Evolutionary conservation across 164 flowering plant species (phyloP).

Genomic region (Cinnamomum micranthum): DNA sequence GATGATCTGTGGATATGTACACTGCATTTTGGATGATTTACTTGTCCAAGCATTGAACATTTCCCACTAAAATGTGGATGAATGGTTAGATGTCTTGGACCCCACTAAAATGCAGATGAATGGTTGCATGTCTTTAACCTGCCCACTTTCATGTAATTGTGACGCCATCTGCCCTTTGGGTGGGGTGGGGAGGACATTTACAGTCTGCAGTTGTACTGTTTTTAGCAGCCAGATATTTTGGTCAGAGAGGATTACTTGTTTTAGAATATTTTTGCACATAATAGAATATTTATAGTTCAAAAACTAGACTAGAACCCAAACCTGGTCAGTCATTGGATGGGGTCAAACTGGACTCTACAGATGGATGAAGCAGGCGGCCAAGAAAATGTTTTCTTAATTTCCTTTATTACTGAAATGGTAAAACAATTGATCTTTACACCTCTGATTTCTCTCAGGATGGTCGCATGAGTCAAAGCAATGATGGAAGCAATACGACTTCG

Average conservation of each 20-base stretch:
- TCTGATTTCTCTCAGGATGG: conserved; percentile 34
- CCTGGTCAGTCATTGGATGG: too few relatives aligned
- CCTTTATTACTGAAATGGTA: not conserved
- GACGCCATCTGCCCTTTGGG: too few relatives aligned
- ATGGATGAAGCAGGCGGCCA: not conserved
- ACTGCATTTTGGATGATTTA: not conserved
- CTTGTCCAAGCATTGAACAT: too few relatives aligned
- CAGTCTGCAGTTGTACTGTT: not conserved
- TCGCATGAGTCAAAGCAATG: conserved; percentile 37
- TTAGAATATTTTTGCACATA: not conserved
- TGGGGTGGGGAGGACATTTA: too few relatives aligned
- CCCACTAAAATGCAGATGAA: not conserved
- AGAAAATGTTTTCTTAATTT: not conserved
- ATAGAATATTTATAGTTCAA: not conserved
- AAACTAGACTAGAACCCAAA: too few relatives aligned
- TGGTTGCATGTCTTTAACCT: too few relatives aligned
- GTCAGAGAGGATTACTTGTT: not conserved
- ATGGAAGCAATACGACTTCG: conserved; percentile 24
- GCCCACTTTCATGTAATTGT: too few relatives aligned
- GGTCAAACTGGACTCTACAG: too few relatives aligned
- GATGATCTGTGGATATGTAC: too few relatives aligned
- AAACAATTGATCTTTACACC: not conserved
- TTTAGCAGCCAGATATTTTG: not conserved
- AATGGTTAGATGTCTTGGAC: not conserved
- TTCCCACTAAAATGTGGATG: not conserved